phyloP scores from a whole-genome alignment of 2,329 filamentous ascomycete genomes.

The Sclerotinia glacialis region DNA sequence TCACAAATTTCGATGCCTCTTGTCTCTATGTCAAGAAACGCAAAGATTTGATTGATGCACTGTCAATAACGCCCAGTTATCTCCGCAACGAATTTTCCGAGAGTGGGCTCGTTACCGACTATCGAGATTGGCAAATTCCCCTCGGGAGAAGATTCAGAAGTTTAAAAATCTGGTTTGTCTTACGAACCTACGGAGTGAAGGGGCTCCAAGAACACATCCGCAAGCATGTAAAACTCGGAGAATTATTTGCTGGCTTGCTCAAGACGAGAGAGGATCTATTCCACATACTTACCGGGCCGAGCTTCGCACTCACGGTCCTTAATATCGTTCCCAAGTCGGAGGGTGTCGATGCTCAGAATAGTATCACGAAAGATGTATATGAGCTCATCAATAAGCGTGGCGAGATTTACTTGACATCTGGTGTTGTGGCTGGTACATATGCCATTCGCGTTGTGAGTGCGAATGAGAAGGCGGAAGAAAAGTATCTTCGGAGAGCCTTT shows the following conservation, averaged over 20 bases:
- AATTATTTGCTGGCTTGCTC: slow-evolving; percentile 64
- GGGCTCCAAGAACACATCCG: slow-evolving; percentile 74
- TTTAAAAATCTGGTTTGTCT: slow-evolving; percentile 93
- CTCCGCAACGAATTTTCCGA: slow-evolving; percentile 79
- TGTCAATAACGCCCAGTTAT: slow-evolving; percentile 78
- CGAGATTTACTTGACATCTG: slow-evolving; percentile 79
- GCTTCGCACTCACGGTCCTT: slow-evolving; percentile 78
- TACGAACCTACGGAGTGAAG: slow-evolving; percentile 74
- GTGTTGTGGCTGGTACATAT: slow-evolving; percentile 68
- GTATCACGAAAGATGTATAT: slow-evolving; percentile 70
- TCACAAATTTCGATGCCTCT: slow-evolving; percentile 87
- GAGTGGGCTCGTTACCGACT: slow-evolving; percentile 83
- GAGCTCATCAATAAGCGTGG: slow-evolving; percentile 70
- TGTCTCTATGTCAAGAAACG: slow-evolving; percentile 77
- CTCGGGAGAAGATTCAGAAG: slow-evolving; percentile 84
- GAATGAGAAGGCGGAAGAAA: slow-evolving; percentile 66
- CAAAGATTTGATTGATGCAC: slow-evolving; percentile 71
- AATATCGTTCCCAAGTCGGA: slow-evolving; percentile 51
- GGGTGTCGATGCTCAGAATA: slow-evolving; percentile 56
- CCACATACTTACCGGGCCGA: slow-evolving; percentile 68
- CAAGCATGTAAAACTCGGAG: slow-evolving; percentile 65
- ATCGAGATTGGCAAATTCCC: slow-evolving; percentile 96
- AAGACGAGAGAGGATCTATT: slow-evolving; percentile 65
- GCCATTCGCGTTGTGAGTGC: slow-evolving; percentile 80
- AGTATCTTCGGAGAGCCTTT: slow-evolving; percentile 71